phyloP scores from a whole-genome alignment of 495 filamentous ascomycete species.

The Tuber brumale region DNA sequence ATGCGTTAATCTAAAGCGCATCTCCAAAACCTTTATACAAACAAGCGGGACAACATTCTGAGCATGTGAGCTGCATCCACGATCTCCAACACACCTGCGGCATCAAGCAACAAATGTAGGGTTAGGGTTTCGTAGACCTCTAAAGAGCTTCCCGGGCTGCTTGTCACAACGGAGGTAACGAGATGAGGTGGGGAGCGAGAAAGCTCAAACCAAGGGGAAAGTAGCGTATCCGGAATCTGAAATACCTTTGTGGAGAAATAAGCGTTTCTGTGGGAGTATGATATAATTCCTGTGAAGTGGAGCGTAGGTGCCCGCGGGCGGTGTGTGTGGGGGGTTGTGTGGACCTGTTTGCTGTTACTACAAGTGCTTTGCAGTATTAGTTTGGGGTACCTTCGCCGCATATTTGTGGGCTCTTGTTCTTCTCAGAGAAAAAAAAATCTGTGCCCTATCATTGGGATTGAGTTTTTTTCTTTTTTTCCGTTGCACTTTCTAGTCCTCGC shows the following conservation, averaged over 20 bases:
- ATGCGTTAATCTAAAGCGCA: too few relatives aligned
- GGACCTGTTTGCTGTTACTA: neutral
- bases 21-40: too few relatives aligned
- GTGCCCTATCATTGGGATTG: neutral
- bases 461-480: neutral
- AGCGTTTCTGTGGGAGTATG: neutral
- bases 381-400: neutral
- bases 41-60: too few relatives aligned
- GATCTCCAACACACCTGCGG: too few relatives aligned
- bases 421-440: neutral
- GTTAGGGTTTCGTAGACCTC: neutral
- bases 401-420: neutral
- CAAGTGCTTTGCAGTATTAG: too few relatives aligned
- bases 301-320: neutral
- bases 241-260: neutral
- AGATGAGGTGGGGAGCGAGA: neutral
- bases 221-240: neutral
- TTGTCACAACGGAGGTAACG: neutral
- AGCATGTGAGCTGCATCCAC: too few relatives aligned
- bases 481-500: too few relatives aligned
- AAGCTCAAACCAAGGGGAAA: neutral
- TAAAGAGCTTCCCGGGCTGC: neutral
- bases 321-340: neutral
- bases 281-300: neutral
- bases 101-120: neutral